These are phyloP conservation scores for Triangularia setosa DNA, from an alignment of 2,329 filamentous ascomycete genomes.

Conservation along the genomic window DNA sequence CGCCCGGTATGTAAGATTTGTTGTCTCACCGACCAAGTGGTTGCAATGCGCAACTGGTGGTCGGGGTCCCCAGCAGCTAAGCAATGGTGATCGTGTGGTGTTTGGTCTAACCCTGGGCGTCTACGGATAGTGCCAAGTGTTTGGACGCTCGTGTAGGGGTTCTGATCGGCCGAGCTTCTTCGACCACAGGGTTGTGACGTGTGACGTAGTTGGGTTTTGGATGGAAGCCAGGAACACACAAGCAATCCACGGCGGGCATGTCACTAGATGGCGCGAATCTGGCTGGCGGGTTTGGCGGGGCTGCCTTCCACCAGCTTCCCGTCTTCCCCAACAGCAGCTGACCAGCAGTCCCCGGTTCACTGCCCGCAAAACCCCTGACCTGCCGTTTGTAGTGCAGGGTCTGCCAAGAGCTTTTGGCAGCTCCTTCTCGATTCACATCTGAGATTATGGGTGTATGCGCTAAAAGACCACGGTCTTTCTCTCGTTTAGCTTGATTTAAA, in stretches of 20 bases:
- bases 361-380: background rate
- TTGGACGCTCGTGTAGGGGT: background rate
- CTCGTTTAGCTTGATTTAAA: too few relatives aligned
- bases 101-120: background rate
- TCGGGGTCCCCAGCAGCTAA: background rate
- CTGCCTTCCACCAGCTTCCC: background rate
- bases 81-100: background rate
- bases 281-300: constrained; percentile 6
- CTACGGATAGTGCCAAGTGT: background rate
- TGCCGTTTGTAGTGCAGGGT: background rate
- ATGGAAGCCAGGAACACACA: constrained; percentile 3
- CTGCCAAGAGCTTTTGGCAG: background rate
- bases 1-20: background rate
- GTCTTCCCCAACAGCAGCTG: constrained; percentile 1
- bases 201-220: constrained; percentile 15
- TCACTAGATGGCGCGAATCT: constrained; percentile 18
- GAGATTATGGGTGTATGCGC: too few relatives aligned
- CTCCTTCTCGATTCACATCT: too few relatives aligned
- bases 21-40: background rate
- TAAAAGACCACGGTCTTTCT: too few relatives aligned
- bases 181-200: constrained; percentile 17
- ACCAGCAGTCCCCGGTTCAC: background rate
- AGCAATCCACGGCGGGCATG: background rate
- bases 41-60: background rate
- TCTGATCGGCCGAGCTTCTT: background rate